Conservation (phyloP, 768 basidiomycete species). For the Cyclocybe aegerita region DNA sequence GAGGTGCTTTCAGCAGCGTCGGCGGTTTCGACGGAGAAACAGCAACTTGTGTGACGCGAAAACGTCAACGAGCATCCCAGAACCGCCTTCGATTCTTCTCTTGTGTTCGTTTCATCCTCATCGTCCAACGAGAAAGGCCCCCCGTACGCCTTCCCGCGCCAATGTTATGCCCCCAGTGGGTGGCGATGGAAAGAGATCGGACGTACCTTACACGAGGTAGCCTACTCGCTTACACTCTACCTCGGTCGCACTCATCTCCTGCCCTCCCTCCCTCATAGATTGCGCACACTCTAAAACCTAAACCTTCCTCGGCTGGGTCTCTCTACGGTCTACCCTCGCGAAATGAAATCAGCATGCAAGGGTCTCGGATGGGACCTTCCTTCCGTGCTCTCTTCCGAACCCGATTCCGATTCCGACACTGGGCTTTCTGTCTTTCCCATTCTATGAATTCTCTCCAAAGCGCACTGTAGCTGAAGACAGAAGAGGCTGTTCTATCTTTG, state of each 20-base stretch:
- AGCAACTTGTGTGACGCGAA: not conserved
- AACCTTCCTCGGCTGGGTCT: constrained; percentile 1
- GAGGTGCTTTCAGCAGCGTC: not conserved
- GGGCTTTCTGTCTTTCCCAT: not conserved
- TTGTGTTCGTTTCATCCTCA: too few relatives aligned
- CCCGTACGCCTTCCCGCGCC: too few relatives aligned
- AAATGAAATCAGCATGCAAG: too few relatives aligned
- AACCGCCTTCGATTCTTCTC: not conserved
- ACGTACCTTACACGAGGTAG: too few relatives aligned
- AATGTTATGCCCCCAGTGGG: too few relatives aligned
- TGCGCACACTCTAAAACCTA: constrained; percentile 1
- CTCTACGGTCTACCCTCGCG: not conserved
- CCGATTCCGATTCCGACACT: constrained; percentile 10
- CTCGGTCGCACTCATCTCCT: not conserved
- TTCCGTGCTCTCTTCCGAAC: constrained; percentile 4
- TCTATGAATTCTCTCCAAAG: not conserved
- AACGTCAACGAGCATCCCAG: not conserved
- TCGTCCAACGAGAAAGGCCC: too few relatives aligned
- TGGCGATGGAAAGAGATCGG: too few relatives aligned
- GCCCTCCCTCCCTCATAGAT: not conserved
- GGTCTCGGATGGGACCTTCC: constrained; percentile 14
- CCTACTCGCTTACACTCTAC: not conserved
- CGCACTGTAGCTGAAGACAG: too few relatives aligned
- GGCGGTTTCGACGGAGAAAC: not conserved
- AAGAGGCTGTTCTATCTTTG: not conserved